Percentiles rank a stretch among this genome's conserved stretches.
These are phyloP conservation scores for Biancaea sappan DNA, from an alignment of 306 rosid species.

Conservation along the genomic window DNA sequence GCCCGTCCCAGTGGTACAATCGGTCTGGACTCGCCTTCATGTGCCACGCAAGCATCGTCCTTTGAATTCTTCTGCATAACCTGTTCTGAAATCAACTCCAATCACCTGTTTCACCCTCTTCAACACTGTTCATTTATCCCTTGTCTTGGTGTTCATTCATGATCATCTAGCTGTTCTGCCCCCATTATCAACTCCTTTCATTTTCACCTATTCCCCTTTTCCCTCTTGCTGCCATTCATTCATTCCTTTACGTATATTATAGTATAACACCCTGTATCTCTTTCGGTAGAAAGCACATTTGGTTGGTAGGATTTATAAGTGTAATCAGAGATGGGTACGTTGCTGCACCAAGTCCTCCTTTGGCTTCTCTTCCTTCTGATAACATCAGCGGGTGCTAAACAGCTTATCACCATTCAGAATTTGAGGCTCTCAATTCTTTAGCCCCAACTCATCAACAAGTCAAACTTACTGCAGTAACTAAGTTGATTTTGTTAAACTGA, in stretches of 20 bases:
- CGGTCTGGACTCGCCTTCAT: constrained; percentile 32
- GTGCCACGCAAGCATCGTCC: constrained; percentile 50
- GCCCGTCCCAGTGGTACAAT: constrained; percentile 27
- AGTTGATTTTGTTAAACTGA: constrained; percentile 21
- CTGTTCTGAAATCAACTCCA: background rate
- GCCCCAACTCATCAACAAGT: constrained; percentile 16
- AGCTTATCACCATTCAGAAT: background rate
- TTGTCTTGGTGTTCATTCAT: constrained; percentile 29
- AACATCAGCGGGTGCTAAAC: constrained; percentile 1
- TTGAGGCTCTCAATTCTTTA: background rate
- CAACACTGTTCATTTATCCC: constrained; percentile 52
- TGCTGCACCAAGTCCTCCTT: constrained; percentile 13
- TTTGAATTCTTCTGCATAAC: background rate
- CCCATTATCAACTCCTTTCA: constrained; percentile 23
- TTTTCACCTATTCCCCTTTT: constrained; percentile 29
- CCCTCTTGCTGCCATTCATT: constrained; percentile 1
- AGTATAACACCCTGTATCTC: background rate
- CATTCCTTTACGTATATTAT: background rate
- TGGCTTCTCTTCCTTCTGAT: background rate
- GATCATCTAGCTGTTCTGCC: constrained; percentile 34
- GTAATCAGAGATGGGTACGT: background rate
- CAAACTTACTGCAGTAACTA: constrained; percentile 5
- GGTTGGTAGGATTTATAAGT: constrained; percentile 28
- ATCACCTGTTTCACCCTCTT: constrained; percentile 24
- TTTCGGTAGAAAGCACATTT: constrained; percentile 6